These are phyloP conservation scores for Mortierella sp. DNA, from an alignment of 371 early-diverging fungal genomes.

Conservation along the genomic window DNA sequence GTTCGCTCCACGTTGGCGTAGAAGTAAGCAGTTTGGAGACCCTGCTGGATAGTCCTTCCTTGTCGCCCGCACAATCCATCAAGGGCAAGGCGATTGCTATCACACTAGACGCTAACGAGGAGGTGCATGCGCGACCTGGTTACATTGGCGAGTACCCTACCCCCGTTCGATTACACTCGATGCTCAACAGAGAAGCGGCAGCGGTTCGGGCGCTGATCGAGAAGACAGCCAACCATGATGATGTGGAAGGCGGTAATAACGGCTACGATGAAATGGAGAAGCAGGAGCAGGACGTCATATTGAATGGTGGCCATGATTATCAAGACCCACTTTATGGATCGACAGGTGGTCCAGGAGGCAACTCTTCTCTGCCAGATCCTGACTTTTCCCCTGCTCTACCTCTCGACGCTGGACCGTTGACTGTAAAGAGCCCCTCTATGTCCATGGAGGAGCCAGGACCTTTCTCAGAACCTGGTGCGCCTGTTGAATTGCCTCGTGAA, in stretches of 20 bases:
- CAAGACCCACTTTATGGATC: no score
- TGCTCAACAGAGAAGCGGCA: slow-evolving; percentile 20
- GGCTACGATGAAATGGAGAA: background rate
- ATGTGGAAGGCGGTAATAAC: background rate
- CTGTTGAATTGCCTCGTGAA: background rate
- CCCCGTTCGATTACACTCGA: slow-evolving; percentile 32
- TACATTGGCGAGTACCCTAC: slow-evolving; percentile 37
- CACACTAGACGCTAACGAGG: slow-evolving; percentile 3
- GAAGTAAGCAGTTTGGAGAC: background rate
- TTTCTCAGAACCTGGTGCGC: slow-evolving; percentile 9
- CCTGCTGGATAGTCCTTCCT: slow-evolving; percentile 1
- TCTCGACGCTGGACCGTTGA: background rate
- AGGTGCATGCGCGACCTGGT: slow-evolving; percentile 28
- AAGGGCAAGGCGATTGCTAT: slow-evolving; percentile 16
- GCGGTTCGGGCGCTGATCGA: slow-evolving; percentile 8
- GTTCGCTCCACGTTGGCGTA: background rate
- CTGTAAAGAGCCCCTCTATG: slow-evolving; percentile 4
- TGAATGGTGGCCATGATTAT: no score
- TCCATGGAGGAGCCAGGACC: slow-evolving; percentile 4
- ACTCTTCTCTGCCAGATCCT: background rate
- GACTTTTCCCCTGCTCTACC: background rate
- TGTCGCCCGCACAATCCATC: slow-evolving; percentile 16
- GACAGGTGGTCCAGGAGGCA: no score
- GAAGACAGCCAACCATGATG: no score
- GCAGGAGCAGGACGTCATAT: background rate